Conservation (phyloP, 1,139 yeast genomes). For the Geotrichum klebahnii region DNA sequence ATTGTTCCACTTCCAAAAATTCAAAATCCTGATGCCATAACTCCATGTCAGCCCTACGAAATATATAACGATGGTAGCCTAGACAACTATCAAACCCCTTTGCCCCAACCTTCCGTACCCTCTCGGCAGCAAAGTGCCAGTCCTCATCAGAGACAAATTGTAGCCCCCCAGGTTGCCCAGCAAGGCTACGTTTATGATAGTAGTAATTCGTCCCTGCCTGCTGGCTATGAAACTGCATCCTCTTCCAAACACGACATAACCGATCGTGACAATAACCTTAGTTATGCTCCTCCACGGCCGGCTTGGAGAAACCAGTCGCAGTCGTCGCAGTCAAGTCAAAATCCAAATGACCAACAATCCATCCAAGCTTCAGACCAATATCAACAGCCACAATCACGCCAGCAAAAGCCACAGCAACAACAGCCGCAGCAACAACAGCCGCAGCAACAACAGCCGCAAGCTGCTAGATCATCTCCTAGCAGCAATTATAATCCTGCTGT, state of each 20-base stretch:
- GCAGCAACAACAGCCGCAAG: neutral
- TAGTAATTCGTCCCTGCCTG: constrained; percentile 26
- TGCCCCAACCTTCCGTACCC: neutral
- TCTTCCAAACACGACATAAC: neutral
- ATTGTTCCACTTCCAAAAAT: constrained; percentile 19
- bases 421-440: constrained; percentile 6
- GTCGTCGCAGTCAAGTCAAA: neutral
- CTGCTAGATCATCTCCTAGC: neutral
- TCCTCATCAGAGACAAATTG: constrained; percentile 13
- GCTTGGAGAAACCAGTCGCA: neutral
- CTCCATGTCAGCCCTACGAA: constrained; percentile 19
- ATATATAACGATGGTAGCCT: constrained; percentile 20
- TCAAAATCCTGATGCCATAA: constrained; percentile 22
- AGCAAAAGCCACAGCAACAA: neutral
- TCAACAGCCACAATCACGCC: neutral
- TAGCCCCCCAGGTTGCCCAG: constrained; percentile 21
- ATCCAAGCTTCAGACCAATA: neutral
- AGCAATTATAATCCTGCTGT: neutral
- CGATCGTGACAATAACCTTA: neutral
- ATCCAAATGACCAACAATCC: neutral
- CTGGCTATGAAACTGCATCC: constrained; percentile 15
- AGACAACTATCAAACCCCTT: neutral
- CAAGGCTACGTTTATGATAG: constrained; percentile 19
- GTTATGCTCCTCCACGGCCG: neutral
- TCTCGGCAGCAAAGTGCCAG: neutral